phyloP scores from a whole-genome alignment of 768 basidiomycete genomes.

The Boletus barrowsii region DNA sequence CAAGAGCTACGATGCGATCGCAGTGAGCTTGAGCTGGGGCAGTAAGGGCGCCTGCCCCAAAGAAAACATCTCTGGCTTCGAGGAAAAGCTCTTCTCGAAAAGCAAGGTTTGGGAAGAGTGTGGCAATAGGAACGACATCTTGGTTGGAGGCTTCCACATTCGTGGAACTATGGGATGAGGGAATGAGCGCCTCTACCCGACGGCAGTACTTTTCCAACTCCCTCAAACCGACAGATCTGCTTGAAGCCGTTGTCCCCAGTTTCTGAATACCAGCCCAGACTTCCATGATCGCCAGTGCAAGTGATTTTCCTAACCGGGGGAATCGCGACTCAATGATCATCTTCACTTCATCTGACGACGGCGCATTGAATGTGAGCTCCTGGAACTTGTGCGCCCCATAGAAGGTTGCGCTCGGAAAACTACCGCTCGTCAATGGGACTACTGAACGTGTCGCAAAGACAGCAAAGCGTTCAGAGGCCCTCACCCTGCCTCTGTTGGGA shows the following conservation, averaged over 20 bases:
- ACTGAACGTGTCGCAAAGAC: conserved; percentile 87
- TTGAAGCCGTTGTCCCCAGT: conserved; percentile 49
- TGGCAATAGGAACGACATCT: conserved; percentile 34
- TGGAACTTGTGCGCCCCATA: conserved; percentile 83
- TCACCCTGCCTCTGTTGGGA: conserved; percentile 69
- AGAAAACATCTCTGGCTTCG: conserved; percentile 89
- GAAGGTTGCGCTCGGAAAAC: conserved; percentile 62
- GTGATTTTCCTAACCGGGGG: conserved; percentile 50
- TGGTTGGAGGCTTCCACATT: conserved; percentile 32
- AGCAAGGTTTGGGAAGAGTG: conserved; percentile 64
- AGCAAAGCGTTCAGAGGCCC: conserved; percentile 76
- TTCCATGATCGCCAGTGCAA: conserved; percentile 51
- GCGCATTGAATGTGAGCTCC: conserved; percentile 62
- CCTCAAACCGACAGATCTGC: conserved; percentile 65
- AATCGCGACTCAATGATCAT: conserved; percentile 70
- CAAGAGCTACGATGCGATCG: conserved; percentile 46
- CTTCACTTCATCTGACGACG: conserved; percentile 63
- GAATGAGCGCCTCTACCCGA: conserved; percentile 63
- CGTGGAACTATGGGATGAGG: conserved; percentile 44
- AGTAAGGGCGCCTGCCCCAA: conserved; percentile 64
- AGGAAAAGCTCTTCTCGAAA: conserved; percentile 87
- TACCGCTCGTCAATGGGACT: conserved; percentile 42
- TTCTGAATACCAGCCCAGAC: conserved; percentile 66
- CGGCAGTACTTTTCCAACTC: conserved; percentile 84
- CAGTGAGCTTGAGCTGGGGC: conserved; percentile 47